phyloP scores from a whole-genome alignment of 768 basidiomycete species.

The Calocybe gangraenosa region DNA sequence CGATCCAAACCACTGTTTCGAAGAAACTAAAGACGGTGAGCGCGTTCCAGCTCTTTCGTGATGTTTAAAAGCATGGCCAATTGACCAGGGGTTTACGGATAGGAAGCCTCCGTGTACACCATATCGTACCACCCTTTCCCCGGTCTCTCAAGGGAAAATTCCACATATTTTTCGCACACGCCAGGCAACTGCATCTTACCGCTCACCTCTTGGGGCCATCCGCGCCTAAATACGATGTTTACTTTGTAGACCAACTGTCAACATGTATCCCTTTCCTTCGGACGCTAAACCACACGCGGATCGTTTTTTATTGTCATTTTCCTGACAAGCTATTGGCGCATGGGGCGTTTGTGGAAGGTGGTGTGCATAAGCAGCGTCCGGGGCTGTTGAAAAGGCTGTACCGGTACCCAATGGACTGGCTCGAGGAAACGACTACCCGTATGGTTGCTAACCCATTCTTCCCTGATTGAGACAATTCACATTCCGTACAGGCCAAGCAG shows the following conservation, averaged over 20 bases:
- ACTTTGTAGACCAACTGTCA: constrained; percentile 93
- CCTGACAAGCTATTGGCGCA: constrained; percentile 89
- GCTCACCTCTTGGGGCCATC: constrained; percentile 50
- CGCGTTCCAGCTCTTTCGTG: not conserved
- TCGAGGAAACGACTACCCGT: constrained; percentile 91
- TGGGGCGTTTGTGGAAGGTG: constrained; percentile 64
- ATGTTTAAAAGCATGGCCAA: not conserved
- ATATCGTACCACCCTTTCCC: constrained; percentile 73
- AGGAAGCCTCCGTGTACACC: constrained; percentile 81
- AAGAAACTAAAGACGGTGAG: constrained; percentile 87
- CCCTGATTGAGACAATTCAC: not conserved
- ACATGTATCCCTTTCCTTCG: constrained; percentile 86
- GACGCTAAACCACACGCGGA: constrained; percentile 60
- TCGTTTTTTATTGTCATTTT: constrained; percentile 98
- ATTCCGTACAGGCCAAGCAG: constrained; percentile 66
- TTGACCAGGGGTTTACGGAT: not conserved
- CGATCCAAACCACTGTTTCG: constrained; percentile 83
- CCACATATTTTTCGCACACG: constrained; percentile 86
- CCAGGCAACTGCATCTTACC: constrained; percentile 82
- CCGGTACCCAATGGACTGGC: constrained; percentile 82
- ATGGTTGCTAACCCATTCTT: constrained; percentile 20
- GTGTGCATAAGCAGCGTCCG: constrained; percentile 35
- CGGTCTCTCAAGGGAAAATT: constrained; percentile 76
- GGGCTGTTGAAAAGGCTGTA: constrained; percentile 71
- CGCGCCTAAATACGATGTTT: constrained; percentile 68